A percentile compares a stretch with the other conserved stretches of the same genome.
phyloP scores from a whole-genome alignment of 345 rosid species.

The Luvunga scandens region DNA sequence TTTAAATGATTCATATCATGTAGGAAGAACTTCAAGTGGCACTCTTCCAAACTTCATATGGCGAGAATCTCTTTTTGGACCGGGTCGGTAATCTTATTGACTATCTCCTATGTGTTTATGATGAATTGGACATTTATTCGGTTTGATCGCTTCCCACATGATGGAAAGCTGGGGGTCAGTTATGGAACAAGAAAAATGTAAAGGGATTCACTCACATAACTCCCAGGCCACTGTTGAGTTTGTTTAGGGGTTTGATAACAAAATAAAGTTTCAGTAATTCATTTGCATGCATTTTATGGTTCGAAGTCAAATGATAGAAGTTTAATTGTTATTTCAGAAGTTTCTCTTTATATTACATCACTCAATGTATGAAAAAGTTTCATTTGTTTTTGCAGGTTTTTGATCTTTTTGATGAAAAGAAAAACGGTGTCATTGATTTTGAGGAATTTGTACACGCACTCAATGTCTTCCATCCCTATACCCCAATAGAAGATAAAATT shows the following conservation, averaged over 20 bases:
- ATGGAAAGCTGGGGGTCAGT: neutral
- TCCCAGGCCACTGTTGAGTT: neutral
- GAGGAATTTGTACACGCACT: slow-evolving; percentile 80
- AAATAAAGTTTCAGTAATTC: neutral
- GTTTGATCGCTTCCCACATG: neutral
- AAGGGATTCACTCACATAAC: neutral
- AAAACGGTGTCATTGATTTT: slow-evolving; percentile 83
- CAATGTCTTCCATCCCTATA: slow-evolving; percentile 72
- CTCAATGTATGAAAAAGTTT: neutral
- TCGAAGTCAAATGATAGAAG: neutral
- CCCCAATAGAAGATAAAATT: slow-evolving; percentile 71
- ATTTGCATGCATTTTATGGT: neutral
- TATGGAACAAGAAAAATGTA: neutral
- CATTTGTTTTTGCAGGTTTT: slow-evolving; percentile 46
- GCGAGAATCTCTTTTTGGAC: slow-evolving; percentile 83
- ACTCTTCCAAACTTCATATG: slow-evolving; percentile 48
- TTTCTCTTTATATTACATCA: neutral
- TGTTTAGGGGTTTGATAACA: neutral
- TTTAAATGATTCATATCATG: slow-evolving; percentile 13
- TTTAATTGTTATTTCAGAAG: neutral
- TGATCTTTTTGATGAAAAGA: slow-evolving; percentile 82
- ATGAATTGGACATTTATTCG: neutral
- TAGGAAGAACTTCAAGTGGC: slow-evolving; percentile 92
- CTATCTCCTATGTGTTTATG: neutral
- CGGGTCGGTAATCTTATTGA: slow-evolving; percentile 66